phyloP scores from a whole-genome alignment of 495 filamentous ascomycete genomes.

The Trichocladium antarcticum region DNA sequence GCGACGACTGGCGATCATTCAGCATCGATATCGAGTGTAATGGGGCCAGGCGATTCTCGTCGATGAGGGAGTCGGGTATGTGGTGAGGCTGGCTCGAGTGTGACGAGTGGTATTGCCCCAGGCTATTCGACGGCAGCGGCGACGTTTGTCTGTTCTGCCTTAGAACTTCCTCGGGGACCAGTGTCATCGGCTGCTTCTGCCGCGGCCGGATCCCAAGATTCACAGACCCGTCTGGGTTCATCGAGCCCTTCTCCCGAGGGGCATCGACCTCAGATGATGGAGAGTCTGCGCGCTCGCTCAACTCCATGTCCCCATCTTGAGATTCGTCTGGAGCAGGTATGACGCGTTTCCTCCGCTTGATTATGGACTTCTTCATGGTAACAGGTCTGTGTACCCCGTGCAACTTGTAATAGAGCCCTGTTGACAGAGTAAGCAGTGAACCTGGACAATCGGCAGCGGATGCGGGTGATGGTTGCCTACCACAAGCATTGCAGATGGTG shows the following conservation, averaged over 20 bases:
- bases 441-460: background rate
- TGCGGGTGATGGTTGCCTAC: constrained; percentile 42
- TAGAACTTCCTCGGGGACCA: constrained; percentile 39
- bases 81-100: constrained; percentile 24
- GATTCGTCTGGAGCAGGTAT: constrained; percentile 57
- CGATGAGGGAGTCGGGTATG: constrained; percentile 34
- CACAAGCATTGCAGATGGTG: constrained; percentile 97
- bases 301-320: constrained; percentile 30
- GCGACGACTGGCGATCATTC: constrained; percentile 37
- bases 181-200: constrained; percentile 26
- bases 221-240: constrained; percentile 46
- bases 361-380: constrained; percentile 94
- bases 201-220: constrained; percentile 50
- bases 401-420: constrained; percentile 94
- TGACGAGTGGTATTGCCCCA: constrained; percentile 38
- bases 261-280: constrained; percentile 29
- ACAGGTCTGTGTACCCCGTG: constrained; percentile 87
- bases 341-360: constrained; percentile 91
- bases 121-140: constrained; percentile 27
- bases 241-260: constrained; percentile 35
- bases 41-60: constrained; percentile 47
- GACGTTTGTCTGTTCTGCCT: constrained; percentile 28
- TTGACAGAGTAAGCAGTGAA: constrained; percentile 9
- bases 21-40: constrained; percentile 34
- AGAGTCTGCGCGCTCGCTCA: constrained; percentile 36